Evolutionary conservation across 1,139 yeast species (phyloP).

Genomic region (Diutina rugosa): DNA sequence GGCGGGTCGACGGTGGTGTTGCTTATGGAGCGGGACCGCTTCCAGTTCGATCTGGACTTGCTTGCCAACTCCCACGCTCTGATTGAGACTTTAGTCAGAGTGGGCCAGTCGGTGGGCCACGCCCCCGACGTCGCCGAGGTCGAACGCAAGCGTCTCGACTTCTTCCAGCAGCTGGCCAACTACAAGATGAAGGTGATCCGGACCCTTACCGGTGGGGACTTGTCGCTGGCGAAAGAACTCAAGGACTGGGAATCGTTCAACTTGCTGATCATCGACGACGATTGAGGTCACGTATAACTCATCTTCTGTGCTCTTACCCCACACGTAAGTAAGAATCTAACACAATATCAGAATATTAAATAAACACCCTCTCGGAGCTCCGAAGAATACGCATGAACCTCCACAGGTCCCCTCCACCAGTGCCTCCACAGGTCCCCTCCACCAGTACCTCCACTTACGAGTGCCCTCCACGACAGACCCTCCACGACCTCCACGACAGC

Average conservation of each 20-base stretch:
- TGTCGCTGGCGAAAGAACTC: slow-evolving; percentile 6
- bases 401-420: too few relatives aligned
- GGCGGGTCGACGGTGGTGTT: slow-evolving; percentile 86
- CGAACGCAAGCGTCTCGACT: slow-evolving; percentile 33
- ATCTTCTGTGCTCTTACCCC: too few relatives aligned
- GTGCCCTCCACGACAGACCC: too few relatives aligned
- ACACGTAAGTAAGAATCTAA: too few relatives aligned
- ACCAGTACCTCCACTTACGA: too few relatives aligned
- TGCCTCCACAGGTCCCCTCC: too few relatives aligned
- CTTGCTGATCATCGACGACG: neutral
- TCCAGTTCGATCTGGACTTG: slow-evolving; percentile 62
- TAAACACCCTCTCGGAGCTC: too few relatives aligned
- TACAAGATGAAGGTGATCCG: slow-evolving; percentile 43
- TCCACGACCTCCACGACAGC: too few relatives aligned
- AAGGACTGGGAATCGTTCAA: slow-evolving; percentile 1
- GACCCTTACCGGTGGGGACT: slow-evolving; percentile 46
- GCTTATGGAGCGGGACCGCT: slow-evolving; percentile 24
- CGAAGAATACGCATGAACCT: too few relatives aligned
- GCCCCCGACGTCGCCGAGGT: slow-evolving; percentile 34
- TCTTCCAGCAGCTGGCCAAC: slow-evolving; percentile 35
- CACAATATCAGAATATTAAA: too few relatives aligned
- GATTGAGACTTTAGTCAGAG: slow-evolving; percentile 73
- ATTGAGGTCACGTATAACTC: neutral
- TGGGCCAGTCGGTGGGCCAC: slow-evolving; percentile 91
- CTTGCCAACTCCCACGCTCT: slow-evolving; percentile 51